Base-by-base conservation (phyloP, 1,284 basidiomycete genomes). In the Phylloboletellus chloephorus region DNA sequence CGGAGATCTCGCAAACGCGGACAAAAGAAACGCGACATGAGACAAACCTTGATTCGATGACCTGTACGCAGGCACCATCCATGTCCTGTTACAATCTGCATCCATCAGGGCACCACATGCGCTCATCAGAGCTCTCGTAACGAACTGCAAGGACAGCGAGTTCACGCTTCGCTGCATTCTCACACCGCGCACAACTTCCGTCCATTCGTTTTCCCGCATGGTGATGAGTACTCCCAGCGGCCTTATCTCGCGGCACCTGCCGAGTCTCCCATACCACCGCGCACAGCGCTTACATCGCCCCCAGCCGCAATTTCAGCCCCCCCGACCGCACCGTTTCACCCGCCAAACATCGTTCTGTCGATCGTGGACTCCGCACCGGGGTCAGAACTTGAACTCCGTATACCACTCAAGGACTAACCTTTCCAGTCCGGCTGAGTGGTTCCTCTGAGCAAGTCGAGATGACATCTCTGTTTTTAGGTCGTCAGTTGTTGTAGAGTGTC, bases 11-110 rank as follows among this genome's bases (percentile, higher is more conserved):
- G 37, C 47, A 31, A 49, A 50, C 39, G 22, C 43, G 55, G 56
- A 53, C 45, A 59, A 61, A 57, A 60, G 46, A 61, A 51, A 46
- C 56, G 12, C 43, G 51, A 46, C 58, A 61, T 61, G 60, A 54
- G 53, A 64, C 51, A 44, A 64, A 63, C 60, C 51, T 62, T 64
- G 38, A 47, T 52, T 53, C 29, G 37, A 39, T 36, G 42, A 46
- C 33, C 39, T 39, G 29, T 40, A 40, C 36, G 25, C 49, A 64
- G 61, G 58, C 39, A 64, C 59, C 42, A 22, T 56, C 22, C 41
- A 43, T 28, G 37, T n/a, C 21, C 39, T 26, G 32, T 37, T 22
- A 17, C 36, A 12, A 22, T 22, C 37, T 46, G 44, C 23, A 47
- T 40, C 39, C 31, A 34, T 37, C 38, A 45, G 24, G 29, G 29